Evolutionary conservation across 2,329 filamentous ascomycete genomes (phyloP), one percentile per base, ranked within the genome.

Genomic region (Trichoderma sp.): DNA sequence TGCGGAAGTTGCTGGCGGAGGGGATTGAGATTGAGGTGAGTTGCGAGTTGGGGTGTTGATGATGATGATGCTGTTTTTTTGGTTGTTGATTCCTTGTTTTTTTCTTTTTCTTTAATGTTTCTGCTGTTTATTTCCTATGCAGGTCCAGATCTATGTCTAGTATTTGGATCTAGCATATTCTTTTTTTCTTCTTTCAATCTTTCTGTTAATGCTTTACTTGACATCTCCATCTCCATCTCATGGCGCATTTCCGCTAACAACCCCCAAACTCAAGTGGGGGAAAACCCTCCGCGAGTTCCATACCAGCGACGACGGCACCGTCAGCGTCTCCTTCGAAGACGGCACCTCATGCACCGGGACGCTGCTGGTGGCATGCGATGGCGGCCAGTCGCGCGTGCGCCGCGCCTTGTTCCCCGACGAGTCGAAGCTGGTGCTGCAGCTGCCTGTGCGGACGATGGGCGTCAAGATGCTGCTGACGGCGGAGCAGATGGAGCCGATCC

Each of bases 311-410:
- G 66, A 73, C 0, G 77, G 78, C 0, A 73, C 73, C 0, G 79
- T 84, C 13, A 81, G 76, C 0, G 82, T 80, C 0, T 73, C 72
- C 3, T 87, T 87, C 69, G 79, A 81, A 5, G 84, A 86, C 69
- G 82, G 80, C 4, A 77, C 80, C 0, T 76, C 76, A 1, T 77
- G 67, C 29, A 74, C 71, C 0, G 84, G 85, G 0, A 73, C 76
- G 7, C 72, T 87, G 2, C 73, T 87, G 0, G 77, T 86, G 6
- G 84, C 80, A 13, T 84, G 84, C 68, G 85, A 87, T 71, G 85
- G 85, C 0, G 77, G 80, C 10, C 78, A 77, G 15, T 86, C 84
- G 1, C 78, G 77, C 9, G 76, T 80, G 3, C 80, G 84, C 2
- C 74, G 74, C 15, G 67, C 72, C 4, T 54, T 83, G 1, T 79